These are phyloP conservation scores for Didymella sp. DNA, from an alignment of 2,329 filamentous ascomycete genomes.

Conservation along the genomic window DNA sequence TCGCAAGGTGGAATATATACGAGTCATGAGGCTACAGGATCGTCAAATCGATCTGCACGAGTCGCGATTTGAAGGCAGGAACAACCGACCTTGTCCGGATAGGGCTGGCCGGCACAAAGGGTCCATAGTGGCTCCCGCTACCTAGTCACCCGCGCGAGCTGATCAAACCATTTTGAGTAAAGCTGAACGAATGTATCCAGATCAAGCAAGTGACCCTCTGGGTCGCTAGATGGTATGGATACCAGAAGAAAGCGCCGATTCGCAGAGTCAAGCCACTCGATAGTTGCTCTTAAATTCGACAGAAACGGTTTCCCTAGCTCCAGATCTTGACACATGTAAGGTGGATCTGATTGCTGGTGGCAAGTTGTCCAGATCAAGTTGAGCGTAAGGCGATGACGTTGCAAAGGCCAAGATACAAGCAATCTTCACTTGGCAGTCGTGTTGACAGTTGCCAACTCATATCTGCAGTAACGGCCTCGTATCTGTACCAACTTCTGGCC, in stretches of 20 bases:
- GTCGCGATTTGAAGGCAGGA: slow-evolving; percentile 1
- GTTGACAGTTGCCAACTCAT: too few relatives aligned
- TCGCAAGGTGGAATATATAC: background rate
- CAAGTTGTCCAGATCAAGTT: background rate
- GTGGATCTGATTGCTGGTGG: background rate
- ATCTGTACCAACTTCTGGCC: background rate
- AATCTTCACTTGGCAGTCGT: background rate
- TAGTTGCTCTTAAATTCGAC: background rate
- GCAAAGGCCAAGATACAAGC: background rate
- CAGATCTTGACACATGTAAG: slow-evolving; percentile 13
- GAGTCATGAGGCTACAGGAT: slow-evolving; percentile 11
- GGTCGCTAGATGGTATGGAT: slow-evolving; percentile 1
- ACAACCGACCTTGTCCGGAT: slow-evolving; percentile 8
- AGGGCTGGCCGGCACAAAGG: slow-evolving; percentile 10
- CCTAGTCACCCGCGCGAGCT: slow-evolving; percentile 1
- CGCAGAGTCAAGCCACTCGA: slow-evolving; percentile 4
- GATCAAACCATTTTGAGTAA: background rate
- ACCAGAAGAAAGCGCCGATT: slow-evolving; percentile 10
- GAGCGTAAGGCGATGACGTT: background rate
- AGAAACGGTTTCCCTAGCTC: slow-evolving; percentile 1
- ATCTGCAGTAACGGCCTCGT: background rate
- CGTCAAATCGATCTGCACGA: slow-evolving; percentile 14
- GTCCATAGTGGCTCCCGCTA: slow-evolving; percentile 13
- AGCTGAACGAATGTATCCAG: background rate
- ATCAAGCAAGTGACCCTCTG: slow-evolving; percentile 7